A percentile compares a stretch with the other conserved stretches of the same genome.
These are phyloP conservation scores for Sclerospora graminicola DNA, from an alignment of 352 stramenopile species.

Conservation along the genomic window DNA sequence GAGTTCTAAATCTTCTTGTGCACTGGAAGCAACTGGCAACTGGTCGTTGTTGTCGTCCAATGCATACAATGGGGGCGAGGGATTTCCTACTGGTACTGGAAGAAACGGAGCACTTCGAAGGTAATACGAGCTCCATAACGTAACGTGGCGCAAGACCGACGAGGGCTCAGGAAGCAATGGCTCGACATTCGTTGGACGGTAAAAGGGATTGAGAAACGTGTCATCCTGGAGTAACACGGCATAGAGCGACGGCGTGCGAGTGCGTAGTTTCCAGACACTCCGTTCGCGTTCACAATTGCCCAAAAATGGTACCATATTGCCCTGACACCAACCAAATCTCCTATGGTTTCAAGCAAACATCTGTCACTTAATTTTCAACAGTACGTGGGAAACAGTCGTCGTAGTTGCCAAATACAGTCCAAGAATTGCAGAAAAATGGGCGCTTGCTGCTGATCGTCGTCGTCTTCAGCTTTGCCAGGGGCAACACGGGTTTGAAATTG, in stretches of 20 bases:
- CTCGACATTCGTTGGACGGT: slow-evolving; percentile 31
- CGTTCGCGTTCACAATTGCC: slow-evolving; percentile 83
- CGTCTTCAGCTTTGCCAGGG: slow-evolving; percentile 48
- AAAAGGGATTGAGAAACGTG: slow-evolving; percentile 66
- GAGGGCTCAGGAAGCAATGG: slow-evolving; percentile 46
- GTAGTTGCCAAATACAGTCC: slow-evolving; percentile 82
- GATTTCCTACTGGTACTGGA: slow-evolving; percentile 29
- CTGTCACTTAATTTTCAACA: too few relatives aligned
- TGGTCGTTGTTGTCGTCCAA: slow-evolving; percentile 7
- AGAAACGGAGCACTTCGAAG: slow-evolving; percentile 46
- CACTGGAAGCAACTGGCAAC: slow-evolving; percentile 6
- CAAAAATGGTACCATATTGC: slow-evolving; percentile 78
- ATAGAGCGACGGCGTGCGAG: slow-evolving; percentile 67
- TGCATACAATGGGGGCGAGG: slow-evolving; percentile 34
- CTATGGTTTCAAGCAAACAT: slow-evolving; percentile 60
- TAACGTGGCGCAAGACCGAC: slow-evolving; percentile 55
- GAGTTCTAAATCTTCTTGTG: slow-evolving; percentile 43
- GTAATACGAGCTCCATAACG: slow-evolving; percentile 77
- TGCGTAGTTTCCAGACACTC: slow-evolving; percentile 29
- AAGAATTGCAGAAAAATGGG: slow-evolving; percentile 88
- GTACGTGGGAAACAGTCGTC: slow-evolving; percentile 66
- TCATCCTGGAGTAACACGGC: slow-evolving; percentile 40
- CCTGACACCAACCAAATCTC: too few relatives aligned
- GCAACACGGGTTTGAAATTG: slow-evolving; percentile 85
- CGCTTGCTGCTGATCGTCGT: slow-evolving; percentile 63